A percentile compares a stretch with the other conserved stretches of the same genome.
Evolutionary conservation across 2,329 filamentous ascomycete species (phyloP).

Genomic region (Fusarium algeriense): DNA sequence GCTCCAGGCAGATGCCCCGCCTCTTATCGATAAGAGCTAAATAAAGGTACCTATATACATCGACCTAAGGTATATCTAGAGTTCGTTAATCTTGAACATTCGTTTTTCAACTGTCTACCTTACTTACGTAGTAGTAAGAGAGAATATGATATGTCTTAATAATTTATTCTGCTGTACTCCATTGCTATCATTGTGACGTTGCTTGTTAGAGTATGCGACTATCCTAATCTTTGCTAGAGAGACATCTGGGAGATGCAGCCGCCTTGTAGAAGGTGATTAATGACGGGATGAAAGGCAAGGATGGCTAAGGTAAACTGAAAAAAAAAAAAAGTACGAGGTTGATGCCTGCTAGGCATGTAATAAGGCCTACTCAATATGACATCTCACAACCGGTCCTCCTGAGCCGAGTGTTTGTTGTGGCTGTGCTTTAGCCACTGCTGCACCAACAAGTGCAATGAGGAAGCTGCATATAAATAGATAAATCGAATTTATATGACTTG

Average conservation of each 20-base stretch:
- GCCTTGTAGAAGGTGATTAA: too few relatives aligned
- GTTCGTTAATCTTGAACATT: background rate
- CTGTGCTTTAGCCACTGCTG: too few relatives aligned
- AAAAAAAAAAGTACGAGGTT: too few relatives aligned
- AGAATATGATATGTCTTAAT: too few relatives aligned
- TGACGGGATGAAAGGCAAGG: too few relatives aligned
- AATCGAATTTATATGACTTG: too few relatives aligned
- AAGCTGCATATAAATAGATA: background rate
- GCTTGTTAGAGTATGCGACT: background rate
- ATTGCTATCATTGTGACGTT: background rate
- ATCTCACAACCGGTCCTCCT: background rate
- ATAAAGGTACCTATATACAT: background rate
- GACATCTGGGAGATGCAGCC: background rate
- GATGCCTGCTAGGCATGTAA: too few relatives aligned
- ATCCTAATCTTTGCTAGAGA: background rate
- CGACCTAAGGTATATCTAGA: too few relatives aligned
- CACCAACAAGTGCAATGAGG: background rate
- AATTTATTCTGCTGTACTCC: background rate
- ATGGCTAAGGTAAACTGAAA: too few relatives aligned
- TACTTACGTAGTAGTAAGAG: background rate
- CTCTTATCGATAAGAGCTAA: constrained; percentile 48
- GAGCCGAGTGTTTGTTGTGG: background rate
- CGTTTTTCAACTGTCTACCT: background rate
- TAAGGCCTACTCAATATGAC: background rate
- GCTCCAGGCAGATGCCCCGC: constrained; percentile 44